Evolutionary conservation across 1,284 basidiomycete genomes (phyloP), one percentile per base, ranked within the genome.

Genomic region (Papiliotrema fonsecae): DNA sequence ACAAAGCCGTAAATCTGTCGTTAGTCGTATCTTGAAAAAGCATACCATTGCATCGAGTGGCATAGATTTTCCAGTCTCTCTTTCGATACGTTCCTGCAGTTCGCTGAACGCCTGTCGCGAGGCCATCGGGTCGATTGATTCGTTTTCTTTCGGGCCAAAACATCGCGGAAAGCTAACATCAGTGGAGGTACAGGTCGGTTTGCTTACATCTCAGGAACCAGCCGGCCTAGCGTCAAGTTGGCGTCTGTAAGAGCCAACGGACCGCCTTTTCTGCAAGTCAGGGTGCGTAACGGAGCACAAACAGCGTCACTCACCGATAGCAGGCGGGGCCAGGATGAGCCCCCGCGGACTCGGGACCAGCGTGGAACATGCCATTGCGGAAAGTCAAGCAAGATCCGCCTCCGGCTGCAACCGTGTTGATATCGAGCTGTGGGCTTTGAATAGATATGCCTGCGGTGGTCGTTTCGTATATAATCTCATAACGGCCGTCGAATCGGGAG

Each of bases 391-490:
- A 85, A 0, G 86, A 88, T 1, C 89, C 89, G 37, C 89, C 89
- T 2, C 89, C 89, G 0, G 88, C 88, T 0, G 88, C 88, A 7
- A 75, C 74, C 9, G 88, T 90, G 72, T 90, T 89, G 73, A 89
- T 88, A 64, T 88, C 87, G 14, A 89, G 78, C 66, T 94, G 90
- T 0, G 89, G 88, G 13, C 83, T 85, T 63, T 91, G 87, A 49
- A 97, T 88, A 0, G 86, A 86, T 11, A 94, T 84, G 0, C 90
- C 89, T 0, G 91, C 91, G 0, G 91, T 90, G 0, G 87, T 89
- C 0, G 91, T 90, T 70, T 97, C 91, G 67, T 88, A 90, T 0
- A 91, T 86, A 22, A 85, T 79, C 69, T 94, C 89, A 65, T 88
- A 93, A 24, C 83, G 77, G 0, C 90, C 90, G 22, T 84, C 86